Conservation (phyloP, 108 stramenopile species). For the Skeletonema menzelii region DNA sequence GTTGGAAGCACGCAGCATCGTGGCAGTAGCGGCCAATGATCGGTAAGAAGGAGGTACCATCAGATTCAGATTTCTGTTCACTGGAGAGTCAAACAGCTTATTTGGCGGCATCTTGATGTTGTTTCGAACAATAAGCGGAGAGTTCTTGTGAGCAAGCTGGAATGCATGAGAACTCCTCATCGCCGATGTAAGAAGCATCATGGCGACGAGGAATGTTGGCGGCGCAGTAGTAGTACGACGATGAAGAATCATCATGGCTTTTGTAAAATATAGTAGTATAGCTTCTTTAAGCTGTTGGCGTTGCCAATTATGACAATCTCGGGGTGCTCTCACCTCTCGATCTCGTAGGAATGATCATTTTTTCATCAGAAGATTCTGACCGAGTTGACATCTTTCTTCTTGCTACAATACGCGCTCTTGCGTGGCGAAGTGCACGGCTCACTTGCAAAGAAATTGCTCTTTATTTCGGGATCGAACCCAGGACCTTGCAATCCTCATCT, state of each 20-base stretch:
- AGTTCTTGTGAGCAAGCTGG: background rate
- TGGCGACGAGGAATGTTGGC: background rate
- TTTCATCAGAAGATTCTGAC: background rate
- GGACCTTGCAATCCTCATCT: too few relatives aligned
- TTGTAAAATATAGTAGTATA: background rate
- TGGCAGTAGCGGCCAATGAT: background rate
- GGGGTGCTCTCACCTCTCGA: background rate
- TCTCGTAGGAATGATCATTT: background rate
- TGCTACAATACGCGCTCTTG: too few relatives aligned
- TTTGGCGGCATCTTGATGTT: background rate
- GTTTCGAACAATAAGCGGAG: background rate
- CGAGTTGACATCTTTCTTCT: slow-evolving; percentile 1
- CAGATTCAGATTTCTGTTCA: background rate
- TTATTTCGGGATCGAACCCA: background rate
- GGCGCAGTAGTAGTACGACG: background rate
- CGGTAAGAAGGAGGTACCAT: background rate
- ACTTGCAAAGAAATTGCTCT: background rate
- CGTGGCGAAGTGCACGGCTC: background rate
- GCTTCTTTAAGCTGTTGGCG: background rate
- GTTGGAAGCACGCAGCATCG: background rate
- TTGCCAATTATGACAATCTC: background rate
- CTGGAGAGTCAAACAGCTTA: background rate
- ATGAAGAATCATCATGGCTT: background rate
- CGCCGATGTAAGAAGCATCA: background rate
- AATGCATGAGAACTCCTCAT: background rate